A percentile compares a stretch with the other conserved stretches of the same genome.
Evolutionary conservation across 345 rosid species (phyloP).

Genomic region (Brassica napus): Da-Ae NC_063439.1:3210501-3211000

Average conservation of each 20-base stretch:
- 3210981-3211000: slow-evolving; percentile 1
- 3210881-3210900: slow-evolving; percentile 99
- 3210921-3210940: slow-evolving; percentile 74
- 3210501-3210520: slow-evolving; percentile 21
- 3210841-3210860: slow-evolving; percentile 92
- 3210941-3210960: slow-evolving; percentile 13
- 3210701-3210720: background rate
- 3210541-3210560: slow-evolving; percentile 13
- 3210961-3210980: slow-evolving; percentile 18
- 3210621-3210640: slow-evolving; percentile 15
- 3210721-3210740: slow-evolving; percentile 15
- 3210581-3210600: slow-evolving; percentile 4
- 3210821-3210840: slow-evolving; percentile 85
- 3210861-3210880: slow-evolving; percentile 98
- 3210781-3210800: slow-evolving; percentile 32
- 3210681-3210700: background rate
- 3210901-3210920: slow-evolving; percentile 99
- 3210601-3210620: background rate
- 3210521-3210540: slow-evolving; percentile 2
- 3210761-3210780: slow-evolving; percentile 5
- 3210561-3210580: slow-evolving; percentile 7
- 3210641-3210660: slow-evolving; percentile 13
- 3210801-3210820: slow-evolving; percentile 86
- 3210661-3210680: slow-evolving; percentile 18
- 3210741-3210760: slow-evolving; percentile 8